Evolutionary conservation across 768 basidiomycete species (phyloP).

Genomic region (Tylopilus subfusipes): DNA sequence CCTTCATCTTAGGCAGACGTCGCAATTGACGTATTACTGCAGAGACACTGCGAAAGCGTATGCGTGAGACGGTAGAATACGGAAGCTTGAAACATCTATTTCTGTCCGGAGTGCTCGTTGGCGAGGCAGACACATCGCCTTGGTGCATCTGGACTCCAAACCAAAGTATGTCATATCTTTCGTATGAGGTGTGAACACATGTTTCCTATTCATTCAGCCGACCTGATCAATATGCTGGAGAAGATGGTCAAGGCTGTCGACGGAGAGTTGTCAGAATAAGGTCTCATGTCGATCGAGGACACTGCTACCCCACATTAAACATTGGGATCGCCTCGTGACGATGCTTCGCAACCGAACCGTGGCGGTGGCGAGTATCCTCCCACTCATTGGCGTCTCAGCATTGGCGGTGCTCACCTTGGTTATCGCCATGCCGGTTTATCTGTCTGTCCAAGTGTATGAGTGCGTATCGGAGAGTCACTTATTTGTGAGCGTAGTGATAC

Average conservation of each 20-base stretch:
- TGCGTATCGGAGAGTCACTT: no score
- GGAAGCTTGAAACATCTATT: slow-evolving; percentile 15
- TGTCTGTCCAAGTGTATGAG: no score
- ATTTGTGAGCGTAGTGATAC: no score
- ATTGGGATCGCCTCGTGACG: slow-evolving; percentile 9
- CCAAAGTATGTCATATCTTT: not conserved
- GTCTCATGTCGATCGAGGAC: slow-evolving; percentile 9
- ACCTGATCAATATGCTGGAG: not conserved
- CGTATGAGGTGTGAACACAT: not conserved
- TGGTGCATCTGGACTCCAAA: slow-evolving; percentile 20
- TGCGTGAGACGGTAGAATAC: slow-evolving; percentile 6
- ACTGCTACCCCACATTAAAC: slow-evolving; percentile 6
- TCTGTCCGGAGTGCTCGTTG: slow-evolving; percentile 14
- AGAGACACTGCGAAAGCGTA: slow-evolving; percentile 9
- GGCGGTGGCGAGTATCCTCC: not conserved
- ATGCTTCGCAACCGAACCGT: not conserved
- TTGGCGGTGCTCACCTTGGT: not conserved
- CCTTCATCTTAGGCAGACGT: not conserved
- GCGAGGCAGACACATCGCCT: slow-evolving; percentile 10
- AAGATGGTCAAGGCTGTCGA: slow-evolving; percentile 5
- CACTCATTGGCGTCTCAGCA: slow-evolving; percentile 1
- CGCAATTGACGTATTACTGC: not conserved
- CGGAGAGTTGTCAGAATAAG: slow-evolving; percentile 6
- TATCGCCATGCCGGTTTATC: no score
- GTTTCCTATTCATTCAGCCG: not conserved